Conservation (phyloP, 129 eudicot genomes). For the Silybum marianum region DNA sequence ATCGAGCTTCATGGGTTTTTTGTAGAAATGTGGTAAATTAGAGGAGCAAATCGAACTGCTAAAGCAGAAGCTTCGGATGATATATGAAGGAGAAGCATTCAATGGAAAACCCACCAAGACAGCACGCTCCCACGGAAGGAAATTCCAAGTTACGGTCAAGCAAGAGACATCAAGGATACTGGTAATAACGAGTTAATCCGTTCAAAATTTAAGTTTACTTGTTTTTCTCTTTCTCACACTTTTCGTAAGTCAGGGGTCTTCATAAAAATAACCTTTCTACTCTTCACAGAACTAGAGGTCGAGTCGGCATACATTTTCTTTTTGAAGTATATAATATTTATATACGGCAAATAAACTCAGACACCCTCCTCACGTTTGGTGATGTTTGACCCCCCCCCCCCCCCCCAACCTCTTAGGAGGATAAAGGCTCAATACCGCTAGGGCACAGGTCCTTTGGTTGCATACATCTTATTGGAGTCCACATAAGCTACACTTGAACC, state of each 20-base stretch:
- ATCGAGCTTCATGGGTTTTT: constrained; percentile 19
- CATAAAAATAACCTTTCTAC: no score
- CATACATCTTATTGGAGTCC: not conserved
- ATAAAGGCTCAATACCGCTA: no score
- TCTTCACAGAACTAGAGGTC: no score
- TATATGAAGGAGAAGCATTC: constrained; percentile 72
- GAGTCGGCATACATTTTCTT: no score
- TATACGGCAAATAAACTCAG: no score
- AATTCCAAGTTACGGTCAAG: constrained; percentile 73
- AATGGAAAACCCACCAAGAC: constrained; percentile 86
- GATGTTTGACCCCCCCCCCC: no score
- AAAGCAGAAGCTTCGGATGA: constrained; percentile 72
- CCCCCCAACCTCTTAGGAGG: no score
- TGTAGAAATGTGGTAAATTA: constrained; percentile 76
- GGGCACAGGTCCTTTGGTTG: no score
- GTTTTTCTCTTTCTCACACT: not conserved
- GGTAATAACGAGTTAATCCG: constrained; percentile 43
- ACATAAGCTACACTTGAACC: not conserved
- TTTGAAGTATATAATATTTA: no score
- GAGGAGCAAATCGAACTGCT: constrained; percentile 73
- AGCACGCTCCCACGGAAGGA: constrained; percentile 85
- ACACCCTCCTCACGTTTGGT: no score
- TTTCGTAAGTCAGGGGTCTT: not conserved
- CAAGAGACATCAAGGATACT: constrained; percentile 87
- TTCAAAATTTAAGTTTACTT: not conserved